Base-by-base conservation (phyloP, 805 yeast species). In the Metschnikowia noctiluminum region DNA sequence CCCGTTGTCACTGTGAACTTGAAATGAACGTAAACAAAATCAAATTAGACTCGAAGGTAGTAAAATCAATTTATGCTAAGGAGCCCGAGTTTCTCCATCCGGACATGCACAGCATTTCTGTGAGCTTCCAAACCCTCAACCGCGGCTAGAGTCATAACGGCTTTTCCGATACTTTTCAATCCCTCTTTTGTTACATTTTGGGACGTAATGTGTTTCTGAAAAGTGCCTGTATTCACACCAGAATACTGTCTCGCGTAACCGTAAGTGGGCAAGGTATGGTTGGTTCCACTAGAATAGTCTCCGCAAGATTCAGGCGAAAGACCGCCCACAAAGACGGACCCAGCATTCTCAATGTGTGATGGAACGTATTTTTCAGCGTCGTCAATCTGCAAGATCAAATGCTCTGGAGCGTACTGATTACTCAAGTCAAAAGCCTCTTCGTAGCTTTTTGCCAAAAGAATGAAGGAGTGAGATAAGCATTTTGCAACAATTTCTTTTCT, bases 301-400 rank as follows among this genome's bases (percentile, higher is more conserved):
- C 99, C 99, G 68, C 97, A 91, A 2, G 96, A 87, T 68, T 94
- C 99, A 43, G 99, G 99, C 2, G 97, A 87, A 67, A 87, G 87
- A 4, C 92, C 86, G 40, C 99, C 99, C 48, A 94, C 97, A 62
- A 94, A 94, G 26, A 94, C 94, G 31, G 96, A 86, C 36, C 99
- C 99, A 6, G 99, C 99, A 65, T 94, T 85, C 54, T 87, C 85
- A 34, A 94, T 91, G 55, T 78, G 70, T 30, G 79, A 76, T 10
- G 78, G 78, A 38, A 94, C 92, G 62, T 78, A 87, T 37, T 71
- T 67, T 45, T 80, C 72, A 11, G 99, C 97, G 54, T 91, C 70
- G 52, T 86, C 83, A 50, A 92, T 80, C 69, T 94, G 98, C 60
- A 94, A 74, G 62, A 94, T 94, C 74, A 94, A 81, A 71, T 94